phyloP scores from a whole-genome alignment of 352 stramenopile species.

The Globisporangium paddicum region DNA sequence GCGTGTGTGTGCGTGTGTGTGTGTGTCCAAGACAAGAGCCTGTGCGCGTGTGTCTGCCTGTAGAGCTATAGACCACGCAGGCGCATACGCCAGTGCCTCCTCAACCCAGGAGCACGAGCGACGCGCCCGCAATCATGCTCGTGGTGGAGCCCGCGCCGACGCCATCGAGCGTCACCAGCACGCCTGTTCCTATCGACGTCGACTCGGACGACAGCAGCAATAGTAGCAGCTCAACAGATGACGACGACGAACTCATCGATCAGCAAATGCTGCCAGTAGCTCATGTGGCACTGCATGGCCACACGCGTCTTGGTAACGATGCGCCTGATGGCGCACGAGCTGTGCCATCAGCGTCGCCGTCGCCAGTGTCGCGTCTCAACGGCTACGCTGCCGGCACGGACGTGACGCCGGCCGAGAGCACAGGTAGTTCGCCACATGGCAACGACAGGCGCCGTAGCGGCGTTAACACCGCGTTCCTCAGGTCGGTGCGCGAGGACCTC shows the following conservation, averaged over 20 bases:
- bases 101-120: background rate
- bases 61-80: too few species aligned
- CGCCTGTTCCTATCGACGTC: slow-evolving; percentile 4
- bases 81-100: background rate
- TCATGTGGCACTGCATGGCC: background rate
- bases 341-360: background rate
- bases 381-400: background rate
- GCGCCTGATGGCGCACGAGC: background rate
- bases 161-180: background rate
- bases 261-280: background rate
- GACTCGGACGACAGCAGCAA: background rate
- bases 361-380: slow-evolving; percentile 3
- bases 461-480: background rate
- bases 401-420: background rate
- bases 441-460: background rate
- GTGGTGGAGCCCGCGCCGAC: background rate
- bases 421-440: background rate
- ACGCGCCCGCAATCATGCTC: background rate
- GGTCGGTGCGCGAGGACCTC: slow-evolving; percentile 1
- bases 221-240: background rate
- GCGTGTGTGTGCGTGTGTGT: background rate
- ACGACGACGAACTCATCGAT: background rate
- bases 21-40: background rate
- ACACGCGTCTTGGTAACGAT: background rate
- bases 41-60: background rate